Conservation (phyloP, 78 protist species). For the Emiliania huxleyi region DNA sequence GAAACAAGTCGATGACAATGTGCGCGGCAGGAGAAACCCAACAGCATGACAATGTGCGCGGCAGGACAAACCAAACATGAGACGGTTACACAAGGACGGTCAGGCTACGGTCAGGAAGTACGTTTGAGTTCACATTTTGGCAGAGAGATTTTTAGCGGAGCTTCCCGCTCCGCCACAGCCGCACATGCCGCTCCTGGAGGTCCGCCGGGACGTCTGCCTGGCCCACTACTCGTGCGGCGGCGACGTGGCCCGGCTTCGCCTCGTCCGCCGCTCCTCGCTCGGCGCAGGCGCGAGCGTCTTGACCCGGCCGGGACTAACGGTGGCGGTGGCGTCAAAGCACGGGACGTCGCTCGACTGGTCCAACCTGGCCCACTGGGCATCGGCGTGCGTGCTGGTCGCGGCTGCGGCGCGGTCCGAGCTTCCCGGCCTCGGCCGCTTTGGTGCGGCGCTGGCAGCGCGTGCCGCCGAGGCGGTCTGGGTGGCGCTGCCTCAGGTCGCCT, state of each 20-base stretch:
- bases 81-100: too few relatives aligned
- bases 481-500: neutral
- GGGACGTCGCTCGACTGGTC: neutral
- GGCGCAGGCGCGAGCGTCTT: neutral
- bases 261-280: neutral
- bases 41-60: too few relatives aligned
- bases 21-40: too few relatives aligned
- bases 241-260: neutral
- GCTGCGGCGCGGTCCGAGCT: neutral
- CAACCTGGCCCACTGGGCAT: neutral
- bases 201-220: neutral
- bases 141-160: too few relatives aligned
- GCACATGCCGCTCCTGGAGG: too few relatives aligned
- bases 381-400: neutral
- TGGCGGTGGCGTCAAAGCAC: neutral
- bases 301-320: neutral
- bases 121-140: too few relatives aligned
- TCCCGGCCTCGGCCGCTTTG: neutral
- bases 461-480: neutral
- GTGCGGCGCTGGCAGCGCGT: neutral
- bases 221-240: neutral
- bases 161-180: too few relatives aligned
- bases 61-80: too few relatives aligned
- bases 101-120: too few relatives aligned
- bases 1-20: too few relatives aligned